phyloP scores from a whole-genome alignment of 176 grass and related monocot species.

The Oryza glumipatula region DNA sequence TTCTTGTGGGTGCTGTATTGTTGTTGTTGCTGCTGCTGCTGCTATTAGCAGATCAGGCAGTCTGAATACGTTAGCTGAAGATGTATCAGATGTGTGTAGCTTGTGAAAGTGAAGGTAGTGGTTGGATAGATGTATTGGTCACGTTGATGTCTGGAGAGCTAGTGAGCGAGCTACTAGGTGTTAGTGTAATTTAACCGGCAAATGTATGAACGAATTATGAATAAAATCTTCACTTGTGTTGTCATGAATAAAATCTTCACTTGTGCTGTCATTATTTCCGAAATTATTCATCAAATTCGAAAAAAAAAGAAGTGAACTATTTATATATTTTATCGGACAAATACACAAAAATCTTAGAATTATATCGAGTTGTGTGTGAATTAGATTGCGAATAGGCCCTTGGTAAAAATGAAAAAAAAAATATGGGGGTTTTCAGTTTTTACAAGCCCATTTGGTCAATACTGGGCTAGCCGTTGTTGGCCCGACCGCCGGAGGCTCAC shows the following conservation, averaged over 20 bases:
- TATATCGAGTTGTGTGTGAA: not conserved
- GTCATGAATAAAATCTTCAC: conserved; percentile 29
- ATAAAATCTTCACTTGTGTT: conserved; percentile 35
- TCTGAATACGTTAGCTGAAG: conserved; percentile 1
- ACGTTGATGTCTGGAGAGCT: conserved; percentile 4
- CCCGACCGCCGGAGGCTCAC: not conserved
- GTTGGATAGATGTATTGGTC: not conserved
- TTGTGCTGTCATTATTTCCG: conserved; percentile 4
- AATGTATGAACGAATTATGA: conserved; percentile 31
- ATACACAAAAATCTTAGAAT: not conserved
- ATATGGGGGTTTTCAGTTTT: not conserved
- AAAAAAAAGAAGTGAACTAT: not conserved
- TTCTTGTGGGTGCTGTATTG: not conserved
- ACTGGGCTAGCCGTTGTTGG: conserved; percentile 29
- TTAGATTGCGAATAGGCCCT: not conserved
- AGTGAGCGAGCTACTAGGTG: conserved; percentile 40
- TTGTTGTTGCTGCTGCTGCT: not conserved
- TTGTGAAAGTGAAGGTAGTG: not conserved
- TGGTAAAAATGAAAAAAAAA: too few species aligned
- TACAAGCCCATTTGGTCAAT: not conserved
- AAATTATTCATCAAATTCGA: not conserved
- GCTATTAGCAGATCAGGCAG: not conserved
- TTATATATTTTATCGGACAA: not conserved
- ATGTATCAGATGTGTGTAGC: conserved; percentile 29
- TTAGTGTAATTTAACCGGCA: conserved; percentile 43